phyloP scores from a whole-genome alignment of 2,329 filamentous ascomycete genomes.

The Aaosphaeria arxii region DNA sequence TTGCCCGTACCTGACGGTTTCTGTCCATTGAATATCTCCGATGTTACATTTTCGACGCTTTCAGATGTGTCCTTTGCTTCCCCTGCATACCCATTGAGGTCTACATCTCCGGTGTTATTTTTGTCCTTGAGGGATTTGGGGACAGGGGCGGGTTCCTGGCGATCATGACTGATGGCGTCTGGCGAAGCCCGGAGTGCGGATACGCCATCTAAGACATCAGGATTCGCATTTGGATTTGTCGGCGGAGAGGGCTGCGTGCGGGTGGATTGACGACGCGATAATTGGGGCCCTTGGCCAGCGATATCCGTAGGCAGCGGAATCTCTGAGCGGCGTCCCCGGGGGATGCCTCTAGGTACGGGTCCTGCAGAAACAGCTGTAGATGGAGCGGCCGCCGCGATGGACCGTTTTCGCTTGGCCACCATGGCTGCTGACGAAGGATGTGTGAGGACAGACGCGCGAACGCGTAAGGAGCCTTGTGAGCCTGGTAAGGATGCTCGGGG shows the following conservation, averaged over 20 bases:
- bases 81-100: constrained; percentile 11
- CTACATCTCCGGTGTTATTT: constrained; percentile 7
- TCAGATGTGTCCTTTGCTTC: constrained; percentile 14
- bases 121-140: constrained; percentile 6
- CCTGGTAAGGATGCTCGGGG: constrained; percentile 14
- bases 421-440: constrained; percentile 3
- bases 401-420: constrained; percentile 34
- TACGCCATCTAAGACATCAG: constrained; percentile 42
- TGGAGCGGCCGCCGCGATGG: constrained; percentile 14
- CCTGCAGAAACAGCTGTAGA: constrained; percentile 5
- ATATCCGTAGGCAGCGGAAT: constrained; percentile 18
- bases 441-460: background rate
- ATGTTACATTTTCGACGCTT: constrained; percentile 9
- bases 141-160: background rate
- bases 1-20: constrained; percentile 1
- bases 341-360: constrained; percentile 2
- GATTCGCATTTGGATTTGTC: constrained; percentile 35
- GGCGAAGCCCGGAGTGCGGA: constrained; percentile 44
- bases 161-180: constrained; percentile 35
- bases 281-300: constrained; percentile 9
- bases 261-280: constrained; percentile 23
- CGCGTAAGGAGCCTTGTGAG: constrained; percentile 8
- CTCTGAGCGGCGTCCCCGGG: constrained; percentile 17
- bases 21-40: constrained; percentile 5
- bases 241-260: constrained; percentile 15